Base-by-base conservation (phyloP, 352 stramenopile genomes). In the Pythium dissimile region DNA sequence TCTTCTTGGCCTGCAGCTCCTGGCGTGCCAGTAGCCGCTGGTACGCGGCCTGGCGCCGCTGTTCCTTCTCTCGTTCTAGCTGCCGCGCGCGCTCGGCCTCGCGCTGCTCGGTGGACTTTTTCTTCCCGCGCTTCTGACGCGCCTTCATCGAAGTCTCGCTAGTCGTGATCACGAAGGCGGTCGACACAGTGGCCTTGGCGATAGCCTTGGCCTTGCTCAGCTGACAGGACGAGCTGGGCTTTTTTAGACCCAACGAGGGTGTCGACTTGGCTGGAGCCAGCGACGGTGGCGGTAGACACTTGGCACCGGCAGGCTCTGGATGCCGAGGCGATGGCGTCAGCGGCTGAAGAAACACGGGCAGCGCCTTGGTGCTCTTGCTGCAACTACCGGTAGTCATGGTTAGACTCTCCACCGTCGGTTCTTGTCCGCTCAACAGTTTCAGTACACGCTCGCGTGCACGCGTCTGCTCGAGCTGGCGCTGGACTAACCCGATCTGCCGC, bases 1-100 rank as follows among this genome's bases (percentile, higher is more conserved):
- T 53, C 34, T 59, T 43, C 5, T 13, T 75, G 0, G 61, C 64
- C 56, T 86, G 76, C 3, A 88, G 59, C 34, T 74, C 67, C 54
- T 86, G 80, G 13, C 80, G 68, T 4, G 76, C 78, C 5, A 85
- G 16, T 3, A 92, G 59, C 1, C 81, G 75, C 42, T 86, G 71
- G 50, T 84, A 84, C 6, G 81, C 81, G 24, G 75, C 71, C 49
- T 82, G 69, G 24, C 75, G 64, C 21, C 77, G 60, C 26, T 59
- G 54, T 27, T 89, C 72, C 12, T 75, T 73, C 54, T 89, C 76
- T 21, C 57, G 63, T 39, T 85, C 74, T 5, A 82, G 15, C 28
- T 66, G 56, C 35, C 49, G 35, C 2, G 37, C 52, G 3, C 49
- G 54, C 16, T 59, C 43, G 12, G 53, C 39, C n/a, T 71, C 61